Percentiles rank a stretch among this genome's conserved stretches.
Conservation (phyloP, 148 eudicot species). For the Diospyros kaki region DNA sequence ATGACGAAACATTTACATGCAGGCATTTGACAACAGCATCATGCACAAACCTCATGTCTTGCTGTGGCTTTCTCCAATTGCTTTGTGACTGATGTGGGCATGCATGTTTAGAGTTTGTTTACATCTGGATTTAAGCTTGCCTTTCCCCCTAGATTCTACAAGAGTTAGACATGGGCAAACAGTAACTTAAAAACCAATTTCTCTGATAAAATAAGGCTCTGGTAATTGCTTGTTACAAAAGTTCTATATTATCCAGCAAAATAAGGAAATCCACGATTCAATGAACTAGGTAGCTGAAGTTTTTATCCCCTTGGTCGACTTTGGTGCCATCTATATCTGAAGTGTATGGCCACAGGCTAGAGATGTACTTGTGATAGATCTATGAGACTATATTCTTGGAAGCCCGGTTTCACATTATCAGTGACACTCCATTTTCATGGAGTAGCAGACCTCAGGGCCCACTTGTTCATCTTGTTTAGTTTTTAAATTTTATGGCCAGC, state of each 20-base stretch:
- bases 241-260: neutral
- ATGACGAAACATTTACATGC: neutral
- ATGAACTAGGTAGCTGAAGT: neutral
- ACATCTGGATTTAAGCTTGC: neutral
- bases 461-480: neutral
- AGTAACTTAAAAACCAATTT: neutral
- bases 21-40: neutral
- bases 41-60: neutral
- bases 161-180: neutral
- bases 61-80: neutral
- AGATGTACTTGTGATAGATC: neutral
- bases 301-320: neutral
- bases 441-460: neutral
- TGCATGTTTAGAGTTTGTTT: neutral
- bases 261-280: neutral
- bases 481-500: neutral
- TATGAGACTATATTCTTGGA: neutral
- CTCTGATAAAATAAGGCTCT: neutral
- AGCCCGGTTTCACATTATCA: neutral
- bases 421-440: conserved; percentile 1
- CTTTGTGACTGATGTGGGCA: neutral
- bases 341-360: neutral
- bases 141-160: neutral
- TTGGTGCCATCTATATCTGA: neutral
- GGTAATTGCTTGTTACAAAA: neutral